These are phyloP conservation scores for Dioszegia aurantiaca DNA, from an alignment of 768 basidiomycete species.

Conservation along the genomic window DNA sequence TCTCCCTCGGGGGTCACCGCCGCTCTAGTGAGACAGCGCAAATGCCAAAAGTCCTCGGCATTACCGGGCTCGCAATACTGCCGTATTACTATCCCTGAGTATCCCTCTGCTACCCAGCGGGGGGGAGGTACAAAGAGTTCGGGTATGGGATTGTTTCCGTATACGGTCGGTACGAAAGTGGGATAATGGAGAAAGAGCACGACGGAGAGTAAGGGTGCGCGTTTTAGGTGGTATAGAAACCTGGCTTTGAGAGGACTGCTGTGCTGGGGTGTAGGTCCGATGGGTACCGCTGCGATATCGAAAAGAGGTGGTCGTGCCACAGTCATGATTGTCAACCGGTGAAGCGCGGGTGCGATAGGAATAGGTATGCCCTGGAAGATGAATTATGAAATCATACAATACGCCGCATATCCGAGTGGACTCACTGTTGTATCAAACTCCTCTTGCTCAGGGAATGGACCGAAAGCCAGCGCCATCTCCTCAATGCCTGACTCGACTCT, in stretches of 20 bases:
- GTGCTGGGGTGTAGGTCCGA: too few species aligned
- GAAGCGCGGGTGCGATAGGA: too few species aligned
- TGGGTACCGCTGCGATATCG: too few species aligned
- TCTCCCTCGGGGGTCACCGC: not conserved
- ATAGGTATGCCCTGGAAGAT: too few species aligned
- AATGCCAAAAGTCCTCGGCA: slow-evolving; percentile 4
- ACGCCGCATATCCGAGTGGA: too few species aligned
- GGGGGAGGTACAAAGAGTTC: not conserved
- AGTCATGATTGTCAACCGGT: too few species aligned
- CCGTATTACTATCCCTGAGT: slow-evolving; percentile 10
- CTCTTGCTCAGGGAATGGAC: too few species aligned
- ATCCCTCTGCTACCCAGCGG: slow-evolving; percentile 2
- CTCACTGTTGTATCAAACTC: too few species aligned
- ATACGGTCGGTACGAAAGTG: slow-evolving; percentile 3
- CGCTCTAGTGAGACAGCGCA: slow-evolving; percentile 8
- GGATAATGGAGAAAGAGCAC: slow-evolving; percentile 1
- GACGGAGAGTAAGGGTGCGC: slow-evolving; percentile 6
- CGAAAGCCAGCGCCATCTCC: too few species aligned
- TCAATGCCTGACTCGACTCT: too few species aligned
- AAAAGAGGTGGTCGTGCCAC: too few species aligned
- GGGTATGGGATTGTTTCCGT: not conserved
- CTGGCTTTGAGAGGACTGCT: not conserved
- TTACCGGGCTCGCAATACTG: not conserved
- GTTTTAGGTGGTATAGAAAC: not conserved
- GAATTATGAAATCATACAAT: too few species aligned